These are phyloP conservation scores for Cardamine resedifolia DNA, from an alignment of 345 rosid genomes.

Conservation along the genomic window DNA sequence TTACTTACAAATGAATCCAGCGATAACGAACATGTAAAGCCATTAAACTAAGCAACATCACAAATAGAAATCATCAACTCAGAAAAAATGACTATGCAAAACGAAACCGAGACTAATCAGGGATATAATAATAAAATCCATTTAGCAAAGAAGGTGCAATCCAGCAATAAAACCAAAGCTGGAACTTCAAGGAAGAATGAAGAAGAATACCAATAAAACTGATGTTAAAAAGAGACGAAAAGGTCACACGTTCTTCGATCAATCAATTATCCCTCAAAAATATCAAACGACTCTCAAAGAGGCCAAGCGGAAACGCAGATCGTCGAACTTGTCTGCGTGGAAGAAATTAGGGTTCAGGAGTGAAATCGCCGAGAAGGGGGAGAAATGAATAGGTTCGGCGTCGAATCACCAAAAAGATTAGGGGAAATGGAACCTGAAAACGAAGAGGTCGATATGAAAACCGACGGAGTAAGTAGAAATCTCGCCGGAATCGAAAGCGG, in stretches of 20 bases:
- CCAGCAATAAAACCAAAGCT: not conserved
- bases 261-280: not conserved
- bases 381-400: slow-evolving; percentile 6
- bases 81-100: not conserved
- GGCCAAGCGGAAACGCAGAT: not conserved
- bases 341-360: slow-evolving; percentile 31
- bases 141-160: not conserved
- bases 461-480: not conserved
- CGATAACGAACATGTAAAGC: slow-evolving; percentile 1
- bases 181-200: not conserved
- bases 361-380: slow-evolving; percentile 9
- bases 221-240: not conserved
- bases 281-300: not conserved
- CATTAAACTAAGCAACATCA: slow-evolving; percentile 10
- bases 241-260: slow-evolving; percentile 11
- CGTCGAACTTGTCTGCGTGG: not conserved
- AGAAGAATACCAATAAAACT: slow-evolving; percentile 3
- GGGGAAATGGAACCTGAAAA: slow-evolving; percentile 2
- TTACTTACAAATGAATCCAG: not conserved
- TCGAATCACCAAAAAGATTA: not conserved
- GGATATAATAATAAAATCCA: not conserved
- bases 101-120: not conserved
- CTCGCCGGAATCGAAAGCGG: slow-evolving; percentile 24
- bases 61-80: slow-evolving; percentile 1
- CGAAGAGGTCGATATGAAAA: slow-evolving; percentile 1